phyloP scores from a whole-genome alignment of 441 rosid species.

The Croton laevigatus region DNA sequence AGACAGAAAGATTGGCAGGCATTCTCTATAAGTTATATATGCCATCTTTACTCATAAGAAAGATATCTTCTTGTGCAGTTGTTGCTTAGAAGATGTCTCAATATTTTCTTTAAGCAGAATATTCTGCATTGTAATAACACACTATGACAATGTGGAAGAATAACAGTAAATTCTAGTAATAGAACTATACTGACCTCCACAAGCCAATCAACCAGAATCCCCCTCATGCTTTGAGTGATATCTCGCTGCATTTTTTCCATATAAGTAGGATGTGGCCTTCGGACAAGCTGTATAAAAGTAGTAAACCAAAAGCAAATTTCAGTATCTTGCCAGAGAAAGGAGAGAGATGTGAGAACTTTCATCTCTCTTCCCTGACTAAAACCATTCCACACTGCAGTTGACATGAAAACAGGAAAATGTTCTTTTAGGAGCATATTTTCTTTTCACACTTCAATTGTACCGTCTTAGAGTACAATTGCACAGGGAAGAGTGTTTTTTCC shows the following conservation, averaged over 20 bases:
- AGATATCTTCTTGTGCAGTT: background rate
- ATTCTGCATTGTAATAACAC: background rate
- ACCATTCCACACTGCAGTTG: conserved; percentile 6
- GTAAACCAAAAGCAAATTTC: conserved; percentile 16
- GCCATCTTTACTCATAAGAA: background rate
- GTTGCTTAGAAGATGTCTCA: background rate
- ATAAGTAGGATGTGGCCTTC: conserved; percentile 55
- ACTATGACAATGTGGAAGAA: background rate
- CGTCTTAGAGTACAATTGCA: background rate
- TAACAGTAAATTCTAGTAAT: conserved; percentile 10
- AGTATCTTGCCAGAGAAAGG: conserved; percentile 2
- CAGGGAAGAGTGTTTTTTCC: background rate
- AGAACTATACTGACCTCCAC: conserved; percentile 62
- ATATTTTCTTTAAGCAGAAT: background rate
- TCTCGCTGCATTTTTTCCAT: conserved; percentile 77
- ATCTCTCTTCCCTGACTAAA: background rate
- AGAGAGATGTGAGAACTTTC: background rate
- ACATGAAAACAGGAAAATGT: too few species aligned
- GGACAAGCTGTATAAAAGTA: conserved; percentile 50
- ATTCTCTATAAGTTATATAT: background rate
- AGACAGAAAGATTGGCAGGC: background rate
- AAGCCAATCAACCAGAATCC: conserved; percentile 83
- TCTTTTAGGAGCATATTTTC: too few species aligned
- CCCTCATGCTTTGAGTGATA: conserved; percentile 71
- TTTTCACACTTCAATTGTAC: too few species aligned